Base-by-base conservation (phyloP, 345 rosid species). In the Salix udensis region DNA sequence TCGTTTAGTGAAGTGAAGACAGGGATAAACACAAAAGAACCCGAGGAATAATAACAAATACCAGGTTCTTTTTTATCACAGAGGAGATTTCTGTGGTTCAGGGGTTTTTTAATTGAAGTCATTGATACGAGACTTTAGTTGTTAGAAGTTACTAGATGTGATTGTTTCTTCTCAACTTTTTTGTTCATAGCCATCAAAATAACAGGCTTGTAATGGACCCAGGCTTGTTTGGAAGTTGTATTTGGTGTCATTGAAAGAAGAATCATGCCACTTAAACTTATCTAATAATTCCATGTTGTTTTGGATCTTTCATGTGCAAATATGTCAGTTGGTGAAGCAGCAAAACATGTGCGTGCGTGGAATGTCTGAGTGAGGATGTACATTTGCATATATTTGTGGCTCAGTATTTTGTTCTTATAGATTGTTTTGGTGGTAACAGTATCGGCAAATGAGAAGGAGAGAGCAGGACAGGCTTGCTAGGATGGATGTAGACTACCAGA, bases 391-490 rank as follows among this genome's bases (percentile, higher is more conserved):
- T 53, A n/a, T 55, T 50, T 19, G 9, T 1, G 13, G 8, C 52
- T 48, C 34, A 12, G 4, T 24, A 21, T 16, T 74, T 66, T 28
- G 7, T 53, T 66, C 9, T 68, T 34, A 10, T 12, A 0, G 28
- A 28, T 60, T 58, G 9, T 53, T n/a, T 55, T 37, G 65, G 18
- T 30, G 48, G 23, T 14, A 39, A 46, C 34, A 96, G 98, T 96
- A 92, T 78, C 92, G 99, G 28, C 99, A 96, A 82, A 96, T 96
- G 99, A 88, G 97, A 76, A 82, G 99, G 76, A 89, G 85, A 79
- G 99, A 96, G 80, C 97, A 92, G 83, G 99, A 91, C 69, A 85
- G 98, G 74, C 93, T 96, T 67, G 77, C 88, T 4, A 96, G 98
- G 74, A 96, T 96, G 98, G 96, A 93, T 48, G 87, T 64, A 46